Conservation (phyloP, 768 basidiomycete species). For the Pisolithus sp. region DNA sequence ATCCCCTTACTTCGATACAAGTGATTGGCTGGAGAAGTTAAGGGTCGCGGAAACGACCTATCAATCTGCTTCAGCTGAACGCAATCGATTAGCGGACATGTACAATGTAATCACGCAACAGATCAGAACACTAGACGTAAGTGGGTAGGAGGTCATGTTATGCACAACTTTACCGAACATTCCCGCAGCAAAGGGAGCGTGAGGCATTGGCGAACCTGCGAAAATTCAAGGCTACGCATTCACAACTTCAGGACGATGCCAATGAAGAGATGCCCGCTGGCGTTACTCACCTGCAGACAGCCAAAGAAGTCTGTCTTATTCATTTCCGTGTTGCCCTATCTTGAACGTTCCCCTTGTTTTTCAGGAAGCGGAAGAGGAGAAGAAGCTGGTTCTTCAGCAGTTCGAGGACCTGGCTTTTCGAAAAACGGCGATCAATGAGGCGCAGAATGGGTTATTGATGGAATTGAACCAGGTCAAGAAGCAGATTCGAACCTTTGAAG, state of each 20-base stretch:
- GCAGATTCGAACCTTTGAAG: slow-evolving; percentile 48
- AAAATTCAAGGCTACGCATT: slow-evolving; percentile 31
- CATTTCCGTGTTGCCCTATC: neutral
- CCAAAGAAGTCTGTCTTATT: slow-evolving; percentile 40
- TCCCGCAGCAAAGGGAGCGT: slow-evolving; percentile 15
- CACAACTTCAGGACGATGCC: slow-evolving; percentile 47
- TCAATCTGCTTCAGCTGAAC: slow-evolving; percentile 20
- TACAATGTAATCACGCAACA: slow-evolving; percentile 26
- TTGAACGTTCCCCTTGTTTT: slow-evolving; percentile 3
- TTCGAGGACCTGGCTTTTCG: slow-evolving; percentile 39
- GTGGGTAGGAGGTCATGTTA: slow-evolving; percentile 3
- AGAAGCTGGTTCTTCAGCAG: slow-evolving; percentile 41
- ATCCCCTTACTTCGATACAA: slow-evolving; percentile 16
- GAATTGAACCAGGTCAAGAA: slow-evolving; percentile 41
- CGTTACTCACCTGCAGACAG: slow-evolving; percentile 49
- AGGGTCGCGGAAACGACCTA: slow-evolving; percentile 34
- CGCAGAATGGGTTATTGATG: slow-evolving; percentile 36
- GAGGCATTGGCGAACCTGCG: slow-evolving; percentile 19
- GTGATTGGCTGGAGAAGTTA: slow-evolving; percentile 41
- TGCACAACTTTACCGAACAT: neutral
- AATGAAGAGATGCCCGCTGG: slow-evolving; percentile 66
- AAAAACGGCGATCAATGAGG: slow-evolving; percentile 42
- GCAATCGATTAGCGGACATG: slow-evolving; percentile 22
- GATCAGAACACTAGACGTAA: slow-evolving; percentile 31
- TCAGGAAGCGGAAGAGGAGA: slow-evolving; percentile 54